Percentiles rank a stretch among this genome's conserved stretches.
phyloP scores from a whole-genome alignment of 306 rosid species.

The Lablab purpureus region DNA sequence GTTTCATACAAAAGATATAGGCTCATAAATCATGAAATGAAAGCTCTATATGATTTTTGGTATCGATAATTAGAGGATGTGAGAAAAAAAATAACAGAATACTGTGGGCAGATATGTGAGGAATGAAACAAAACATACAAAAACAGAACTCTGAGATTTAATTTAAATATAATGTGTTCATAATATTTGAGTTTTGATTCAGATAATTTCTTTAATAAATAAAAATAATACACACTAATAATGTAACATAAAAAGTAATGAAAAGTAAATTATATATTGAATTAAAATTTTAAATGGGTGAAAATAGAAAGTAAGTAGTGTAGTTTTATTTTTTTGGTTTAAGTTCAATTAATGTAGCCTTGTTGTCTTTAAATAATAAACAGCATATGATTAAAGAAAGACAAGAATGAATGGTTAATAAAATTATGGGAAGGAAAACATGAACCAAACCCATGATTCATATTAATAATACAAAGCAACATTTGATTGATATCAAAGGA shows the following conservation, averaged over 20 bases:
- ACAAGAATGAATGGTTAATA: neutral
- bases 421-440: neutral
- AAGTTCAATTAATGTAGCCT: conserved; percentile 6
- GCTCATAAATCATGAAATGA: neutral
- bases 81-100: neutral
- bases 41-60: neutral
- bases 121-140: neutral
- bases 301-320: neutral
- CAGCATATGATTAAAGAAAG: neutral
- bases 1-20: neutral
- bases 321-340: neutral
- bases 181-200: neutral
- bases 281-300: neutral
- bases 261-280: neutral
- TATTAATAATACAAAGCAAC: neutral
- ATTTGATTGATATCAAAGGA: neutral
- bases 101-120: neutral
- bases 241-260: neutral
- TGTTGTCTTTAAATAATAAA: no score
- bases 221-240: neutral
- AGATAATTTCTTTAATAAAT: neutral
- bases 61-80: neutral
- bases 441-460: neutral
- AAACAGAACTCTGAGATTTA: neutral
- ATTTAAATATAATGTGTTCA: no score